Base-by-base conservation (phyloP, 306 rosid genomes). In the Vicia faba region DNA sequence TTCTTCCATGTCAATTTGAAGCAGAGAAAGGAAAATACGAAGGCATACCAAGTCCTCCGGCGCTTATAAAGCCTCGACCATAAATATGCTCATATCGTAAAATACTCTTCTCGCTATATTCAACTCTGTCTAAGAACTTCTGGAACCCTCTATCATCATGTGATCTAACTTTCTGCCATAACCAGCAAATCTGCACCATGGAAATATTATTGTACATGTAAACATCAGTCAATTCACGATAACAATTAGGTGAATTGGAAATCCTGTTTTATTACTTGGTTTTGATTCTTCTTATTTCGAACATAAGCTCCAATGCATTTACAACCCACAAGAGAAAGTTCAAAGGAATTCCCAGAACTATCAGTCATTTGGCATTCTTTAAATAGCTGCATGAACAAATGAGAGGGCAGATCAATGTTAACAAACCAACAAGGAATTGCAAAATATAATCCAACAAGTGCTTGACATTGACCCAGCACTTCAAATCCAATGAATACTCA, bases 241-340 rank as follows among this genome's bases (percentile, higher is more conserved):
- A 56, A 55, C 8, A 63, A n/a, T 54, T 54, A 38, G 3, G n/a
- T 18, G 4, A 64, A 49, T 49, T 12, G 54, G 68, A 43, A 55
- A 55, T 15, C 54, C 59, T 65, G 67, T 48, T 39, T 61, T 19
- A 46, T 67, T 74, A 90, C 99, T 86, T 93, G 99, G 76, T 93
- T 93, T 73, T 93, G 99, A 84, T 88, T 93, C 86, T 80, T 93
- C 65, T 93, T 93, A 61, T 80, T 93, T 48, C 96, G 70, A 39
- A 91, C 99, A 78, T 93, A 93, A 68, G 99, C 99, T 57, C 99
- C 95, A 68, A 93, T 88, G 67, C 99, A 93, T 72, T 93, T 93
- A 80, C 88, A 86, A 69, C 97, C 86, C 66, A 90, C 85, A 28
- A 93, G 96, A 78, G 97, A 80, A 64, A 93, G 87, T 69, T 93